Base-by-base conservation (phyloP, 805 yeast species). In the Saturnispora bothae region DNA sequence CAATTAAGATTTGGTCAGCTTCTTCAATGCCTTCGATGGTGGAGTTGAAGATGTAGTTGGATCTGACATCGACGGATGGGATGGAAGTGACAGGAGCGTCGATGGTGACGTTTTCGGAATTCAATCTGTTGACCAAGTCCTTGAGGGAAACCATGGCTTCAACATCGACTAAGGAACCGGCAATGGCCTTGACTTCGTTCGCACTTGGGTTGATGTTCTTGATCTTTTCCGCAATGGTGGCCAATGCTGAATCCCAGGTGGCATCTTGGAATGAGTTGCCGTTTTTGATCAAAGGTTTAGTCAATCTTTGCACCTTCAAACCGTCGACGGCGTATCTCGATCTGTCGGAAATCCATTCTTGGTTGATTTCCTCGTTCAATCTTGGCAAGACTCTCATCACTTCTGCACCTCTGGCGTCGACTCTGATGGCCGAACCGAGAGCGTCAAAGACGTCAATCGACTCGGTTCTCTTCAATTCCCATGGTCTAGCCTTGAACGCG, bases 331-430 rank as follows among this genome's bases (percentile, higher is more conserved):
- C 86, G 55, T 78, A 83, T 52, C 95, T 72, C 13, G 94, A 70
- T 64, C 84, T 83, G 65, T 83, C 95, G 33, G 84, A 76, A 51
- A 83, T 79, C 95, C 95, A 83, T 64, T 84, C 95, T 62, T 84
- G 92, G 57, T 83, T 83, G 52, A 84, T 68, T 45, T 82, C 92
- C 51, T 83, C 95, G 58, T 83, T 83, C 50, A 82, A 66, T 59
- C 94, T 73, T 44, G 95, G 95, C 50, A 84, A 65, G 25, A 83
- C 82, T 57, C 95, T 75, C 83, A 83, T 76, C 33, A 83, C 92
- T 59, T 82, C 88, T 52, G 78, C 71, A 50, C 94, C 95, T 61
- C 92, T 73, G 38, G 89, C 74, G 59, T 83, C 95, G 38, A 83
- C 85, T 57, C 95, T 71, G 47, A 83, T 73, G 53, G 77, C 81